Conservation (phyloP, 2,329 filamentous ascomycete genomes). For the Myriosclerotinia curreyana region DNA sequence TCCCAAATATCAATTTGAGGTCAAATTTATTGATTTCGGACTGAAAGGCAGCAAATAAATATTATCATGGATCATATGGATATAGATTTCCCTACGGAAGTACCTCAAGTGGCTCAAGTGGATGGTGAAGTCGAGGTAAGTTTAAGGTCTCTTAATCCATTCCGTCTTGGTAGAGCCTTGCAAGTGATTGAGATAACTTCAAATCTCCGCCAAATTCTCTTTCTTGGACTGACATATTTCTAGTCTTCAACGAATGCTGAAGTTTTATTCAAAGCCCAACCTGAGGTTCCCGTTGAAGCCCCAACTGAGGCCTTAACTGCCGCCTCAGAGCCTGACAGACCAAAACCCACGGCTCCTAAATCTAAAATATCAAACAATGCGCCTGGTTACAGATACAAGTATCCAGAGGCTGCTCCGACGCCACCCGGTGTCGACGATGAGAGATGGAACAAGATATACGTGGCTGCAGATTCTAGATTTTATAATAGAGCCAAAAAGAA, state of each 20-base stretch:
- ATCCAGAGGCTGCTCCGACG: slow-evolving; percentile 36
- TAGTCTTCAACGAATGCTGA: background rate
- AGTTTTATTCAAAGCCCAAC: background rate
- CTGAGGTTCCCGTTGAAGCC: background rate
- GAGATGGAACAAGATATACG: slow-evolving; percentile 38
- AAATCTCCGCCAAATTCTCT: background rate
- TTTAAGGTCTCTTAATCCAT: background rate
- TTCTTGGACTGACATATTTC: slow-evolving; percentile 9
- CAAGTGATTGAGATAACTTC: background rate
- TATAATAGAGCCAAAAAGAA: slow-evolving; percentile 37
- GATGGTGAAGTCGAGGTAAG: slow-evolving; percentile 7
- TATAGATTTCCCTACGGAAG: background rate
- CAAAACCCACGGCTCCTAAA: background rate
- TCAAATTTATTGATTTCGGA: background rate
- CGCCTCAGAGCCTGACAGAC: background rate
- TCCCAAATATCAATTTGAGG: background rate
- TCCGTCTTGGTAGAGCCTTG: slow-evolving; percentile 12
- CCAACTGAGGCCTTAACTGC: background rate
- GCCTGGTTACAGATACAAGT: slow-evolving; percentile 38
- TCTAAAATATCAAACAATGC: slow-evolving; percentile 26
- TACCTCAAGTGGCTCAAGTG: background rate
- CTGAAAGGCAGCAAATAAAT: background rate
- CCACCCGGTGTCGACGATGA: slow-evolving; percentile 35
- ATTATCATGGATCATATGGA: slow-evolving; percentile 20
- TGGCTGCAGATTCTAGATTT: slow-evolving; percentile 37